Base-by-base conservation (phyloP, 2,329 filamentous ascomycete species). In the Leptographium flavum region DNA sequence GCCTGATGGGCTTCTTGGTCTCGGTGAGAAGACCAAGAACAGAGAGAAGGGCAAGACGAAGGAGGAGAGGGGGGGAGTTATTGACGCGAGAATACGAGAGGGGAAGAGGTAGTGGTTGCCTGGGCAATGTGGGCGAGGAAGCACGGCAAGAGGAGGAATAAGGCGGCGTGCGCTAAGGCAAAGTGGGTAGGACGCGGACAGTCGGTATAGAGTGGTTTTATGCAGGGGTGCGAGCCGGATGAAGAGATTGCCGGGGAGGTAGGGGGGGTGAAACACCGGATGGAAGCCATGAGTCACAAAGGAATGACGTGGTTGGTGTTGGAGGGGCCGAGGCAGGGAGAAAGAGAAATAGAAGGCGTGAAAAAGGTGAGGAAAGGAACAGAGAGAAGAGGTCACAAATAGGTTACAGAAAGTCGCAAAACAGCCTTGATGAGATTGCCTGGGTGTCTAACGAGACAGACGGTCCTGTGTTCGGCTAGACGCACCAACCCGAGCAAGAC, bases 151-250 rank as follows among this genome's bases (percentile, higher is more conserved):
- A 19, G 39, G 7, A 25, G 22, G 19, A 27, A 42, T 17, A 11
- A 7, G 21, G 5, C 11, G 8, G 14, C 13, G 27, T 21, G 17
- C 17, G 39, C 27, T 31, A 31, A 25, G 22, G 11, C 30, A 19
- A 30, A n/a, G 23, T n/a, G 33, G 19, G 39, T 31, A n/a, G 39
- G 27, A 38, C 36, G 42, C 27, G 36, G 17, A 10, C 8, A 14
- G 21, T 52, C 54, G 55, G 57, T 52, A 56, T 59, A 57, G 55
- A 59, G 56, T 58, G 56, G 51, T 56, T 55, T 51, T 22, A 27
- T 28, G 11, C 23, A 17, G 37, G 13, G 28, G 9, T 31, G 25
- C 14, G 25, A 31, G 13, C 19, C 25, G 22, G 23, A 25, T 40
- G 17, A 31, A 40, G 35, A 37, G 21, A 23, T 7, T 7, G 17